Base-by-base conservation (phyloP, 1,284 basidiomycete species). In the Puccinia novopanici region DNA sequence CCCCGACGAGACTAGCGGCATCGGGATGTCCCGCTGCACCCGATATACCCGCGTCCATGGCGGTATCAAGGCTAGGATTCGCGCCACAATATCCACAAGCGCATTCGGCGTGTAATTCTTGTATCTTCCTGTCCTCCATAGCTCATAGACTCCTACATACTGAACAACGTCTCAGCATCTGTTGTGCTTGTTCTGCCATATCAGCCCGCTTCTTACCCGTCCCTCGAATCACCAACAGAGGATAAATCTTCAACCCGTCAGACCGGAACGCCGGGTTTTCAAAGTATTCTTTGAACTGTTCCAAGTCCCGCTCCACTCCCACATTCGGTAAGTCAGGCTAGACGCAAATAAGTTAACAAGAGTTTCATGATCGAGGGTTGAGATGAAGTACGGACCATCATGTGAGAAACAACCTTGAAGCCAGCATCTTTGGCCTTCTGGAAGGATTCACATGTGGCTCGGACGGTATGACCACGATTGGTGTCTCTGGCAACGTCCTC, bases 91-190 rank as follows among this genome's bases (percentile, higher is more conserved):
- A 84, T 99, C 97, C 52, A 99, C 95, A 61, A 99, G 89, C 37
- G 98, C 94, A 84, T 98, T 98, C 3, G 97, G 94, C 3, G 96
- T 98, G 86, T 99, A 99, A 86, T 99, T 99, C 87, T 97, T 98
- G 88, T 99, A 99, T 84, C 93, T 89, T 34, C 95, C 95, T 34
- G 95, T 97, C 82, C 94, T 88, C 95, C 95, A 98, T 9, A 98
- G 89, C 86, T 98, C 95, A 86, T 98, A 98, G 4, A 79, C 77
- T 45, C 77, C 77, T 79, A 65, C 48, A 48, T 42, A 34, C 15
- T 52, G 10, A 24, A 30, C 2, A n/a, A 4, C 24, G 12, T 42
- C 48, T 50, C 17, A n/a, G 27, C 30, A 22, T 27, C 19, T 24
- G 0, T 17, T 63, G 22, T 10, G 27, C 34, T 37, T 27, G 6